These are phyloP conservation scores for Moniliella sp. DNA, from an alignment of 1,284 basidiomycete species.

Conservation along the genomic window DNA sequence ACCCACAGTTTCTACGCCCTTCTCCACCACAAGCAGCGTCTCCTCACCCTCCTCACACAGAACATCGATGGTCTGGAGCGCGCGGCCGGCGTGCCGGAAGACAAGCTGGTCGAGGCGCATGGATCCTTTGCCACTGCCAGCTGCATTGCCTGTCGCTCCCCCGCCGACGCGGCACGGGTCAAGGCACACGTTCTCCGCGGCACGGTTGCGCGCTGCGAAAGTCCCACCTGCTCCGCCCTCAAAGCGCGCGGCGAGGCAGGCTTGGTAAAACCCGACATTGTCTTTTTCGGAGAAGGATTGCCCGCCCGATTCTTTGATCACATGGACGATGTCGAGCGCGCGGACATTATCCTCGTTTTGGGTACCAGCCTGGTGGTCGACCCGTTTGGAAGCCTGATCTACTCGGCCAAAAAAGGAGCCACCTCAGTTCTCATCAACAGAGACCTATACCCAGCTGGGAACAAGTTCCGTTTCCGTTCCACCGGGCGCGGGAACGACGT, in stretches of 20 bases:
- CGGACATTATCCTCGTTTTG: slow-evolving; percentile 70
- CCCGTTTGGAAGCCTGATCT: slow-evolving; percentile 40
- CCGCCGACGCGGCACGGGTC: slow-evolving; percentile 16
- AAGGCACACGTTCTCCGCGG: slow-evolving; percentile 11
- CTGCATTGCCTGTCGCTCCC: slow-evolving; percentile 15
- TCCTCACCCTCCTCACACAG: slow-evolving; percentile 54
- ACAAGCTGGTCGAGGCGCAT: slow-evolving; percentile 73
- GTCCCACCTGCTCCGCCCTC: slow-evolving; percentile 5
- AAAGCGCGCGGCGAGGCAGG: slow-evolving; percentile 4
- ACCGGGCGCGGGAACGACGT: too few relatives aligned
- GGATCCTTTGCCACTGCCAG: slow-evolving; percentile 42
- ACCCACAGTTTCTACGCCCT: slow-evolving; percentile 75
- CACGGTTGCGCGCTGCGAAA: slow-evolving; percentile 16
- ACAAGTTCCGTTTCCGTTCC: too few relatives aligned
- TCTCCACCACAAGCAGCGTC: slow-evolving; percentile 45
- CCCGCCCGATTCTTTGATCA: slow-evolving; percentile 23
- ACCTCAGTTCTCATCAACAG: too few relatives aligned
- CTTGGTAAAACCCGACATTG: slow-evolving; percentile 32
- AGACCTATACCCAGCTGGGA: too few relatives aligned
- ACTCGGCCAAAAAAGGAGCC: too few relatives aligned
- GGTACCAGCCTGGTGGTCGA: slow-evolving; percentile 63
- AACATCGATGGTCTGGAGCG: slow-evolving; percentile 75
- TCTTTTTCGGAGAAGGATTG: slow-evolving; percentile 30
- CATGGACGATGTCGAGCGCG: slow-evolving; percentile 37
- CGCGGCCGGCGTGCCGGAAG: slow-evolving; percentile 51